Evolutionary conservation across 129 eudicot species (phyloP), one percentile per base, ranked within the genome.

Genomic region (Mikania micrantha): DNA sequence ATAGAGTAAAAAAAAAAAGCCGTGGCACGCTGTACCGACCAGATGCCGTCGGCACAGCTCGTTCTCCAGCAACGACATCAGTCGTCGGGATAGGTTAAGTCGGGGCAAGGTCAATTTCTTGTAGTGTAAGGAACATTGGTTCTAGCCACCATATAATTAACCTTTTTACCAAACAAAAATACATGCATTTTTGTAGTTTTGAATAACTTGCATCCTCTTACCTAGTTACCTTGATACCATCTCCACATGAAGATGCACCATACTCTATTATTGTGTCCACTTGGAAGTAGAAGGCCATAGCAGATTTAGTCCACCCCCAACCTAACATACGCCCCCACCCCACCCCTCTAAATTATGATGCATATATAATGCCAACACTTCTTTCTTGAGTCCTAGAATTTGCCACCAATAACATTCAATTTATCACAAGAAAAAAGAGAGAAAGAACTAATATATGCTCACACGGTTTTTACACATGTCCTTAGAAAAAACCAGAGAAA

Each of bases 231-330:
- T n/a, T n/a, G n/a, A n/a, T n/a, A n/a, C 87, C 81, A 82, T 79
- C 79, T 75, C 87, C 93, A 88, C 96, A 88, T 85, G 96, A 73
- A 82, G 74, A 82, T 64, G 72, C 78, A 41, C 62, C 74, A 28
- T 48, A 75, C 77, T 66, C 59, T 87, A 86, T 85, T 78, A 84
- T 83, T 79, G 77, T 85, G 94, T 85, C 88, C 87, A 85, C 90
- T 85, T 82, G 90, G 81, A 86, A 79, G 80, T 79, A 71, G 62
- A 72, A 74, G 85, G 80, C 88, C 83, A 79, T 56, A 66, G 53
- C 70, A 77, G 70, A 71, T 82, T 74, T 81, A 79, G 78, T 91
- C 88, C 87, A 83, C 85, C 44, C 65, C 60, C 24, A 28, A 44
- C 70, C 57, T 27, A 6, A 12, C 35, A 48, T 50, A 9, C 47